Evolutionary conservation across 805 yeast species (phyloP).

Genomic region (Lipomyces lipofer): DNA sequence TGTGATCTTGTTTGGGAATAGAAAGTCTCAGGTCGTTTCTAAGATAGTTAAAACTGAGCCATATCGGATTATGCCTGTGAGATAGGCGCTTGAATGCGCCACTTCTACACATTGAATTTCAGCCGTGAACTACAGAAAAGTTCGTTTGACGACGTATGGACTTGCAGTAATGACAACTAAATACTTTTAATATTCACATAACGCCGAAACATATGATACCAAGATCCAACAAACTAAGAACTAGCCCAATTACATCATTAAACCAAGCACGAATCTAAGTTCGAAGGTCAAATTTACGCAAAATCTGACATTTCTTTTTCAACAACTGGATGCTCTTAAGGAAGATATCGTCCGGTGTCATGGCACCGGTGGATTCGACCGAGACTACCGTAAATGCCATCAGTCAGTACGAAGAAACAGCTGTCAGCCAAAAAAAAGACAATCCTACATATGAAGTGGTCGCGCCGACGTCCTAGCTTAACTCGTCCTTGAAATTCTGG

Average conservation of each 20-base stretch:
- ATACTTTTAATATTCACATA: neutral
- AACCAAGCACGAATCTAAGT: constrained; percentile 1
- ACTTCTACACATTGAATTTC: too few relatives aligned
- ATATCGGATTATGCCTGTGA: too few relatives aligned
- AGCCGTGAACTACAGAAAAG: too few relatives aligned
- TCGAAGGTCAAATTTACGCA: constrained; percentile 30
- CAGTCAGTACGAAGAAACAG: too few relatives aligned
- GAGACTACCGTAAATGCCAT: constrained; percentile 51
- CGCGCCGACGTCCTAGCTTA: constrained; percentile 85
- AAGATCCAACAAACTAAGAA: neutral
- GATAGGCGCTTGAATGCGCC: too few relatives aligned
- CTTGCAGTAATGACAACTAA: too few relatives aligned
- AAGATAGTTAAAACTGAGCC: too few relatives aligned
- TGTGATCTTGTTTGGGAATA: too few relatives aligned
- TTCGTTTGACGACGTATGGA: too few relatives aligned
- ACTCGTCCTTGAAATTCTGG: constrained; percentile 87
- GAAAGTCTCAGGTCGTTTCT: too few relatives aligned
- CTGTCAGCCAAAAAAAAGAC: neutral
- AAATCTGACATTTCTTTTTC: constrained; percentile 57
- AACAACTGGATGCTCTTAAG: constrained; percentile 84
- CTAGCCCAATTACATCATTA: neutral
- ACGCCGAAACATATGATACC: neutral
- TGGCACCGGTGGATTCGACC: constrained; percentile 93
- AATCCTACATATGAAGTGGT: constrained; percentile 69
- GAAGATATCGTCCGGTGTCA: constrained; percentile 95